These are phyloP conservation scores for Paramecium biaurelia DNA, from an alignment of 73 alveolate genomes.

Conservation along the genomic window DNA sequence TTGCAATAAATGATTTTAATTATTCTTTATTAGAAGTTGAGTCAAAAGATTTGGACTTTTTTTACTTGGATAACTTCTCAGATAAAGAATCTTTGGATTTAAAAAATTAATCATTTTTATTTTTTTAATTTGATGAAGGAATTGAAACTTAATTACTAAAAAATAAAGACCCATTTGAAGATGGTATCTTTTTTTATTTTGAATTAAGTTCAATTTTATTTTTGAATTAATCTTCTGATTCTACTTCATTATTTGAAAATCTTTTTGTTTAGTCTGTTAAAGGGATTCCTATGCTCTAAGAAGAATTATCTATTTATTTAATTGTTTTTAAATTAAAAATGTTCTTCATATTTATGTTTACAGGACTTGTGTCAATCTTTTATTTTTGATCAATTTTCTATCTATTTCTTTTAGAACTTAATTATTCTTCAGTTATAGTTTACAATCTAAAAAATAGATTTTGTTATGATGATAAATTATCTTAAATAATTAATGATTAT, in stretches of 20 bases:
- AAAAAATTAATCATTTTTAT: neutral
- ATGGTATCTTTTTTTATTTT: neutral
- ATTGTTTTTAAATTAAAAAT: neutral
- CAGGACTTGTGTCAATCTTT: neutral
- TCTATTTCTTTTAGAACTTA: conserved; percentile 28
- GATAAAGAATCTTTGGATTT: neutral
- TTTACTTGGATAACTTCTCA: neutral
- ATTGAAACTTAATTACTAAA: neutral
- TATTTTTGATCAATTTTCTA: neutral
- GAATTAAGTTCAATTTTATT: neutral
- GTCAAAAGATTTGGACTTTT: conserved; percentile 30
- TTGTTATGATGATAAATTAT: neutral
- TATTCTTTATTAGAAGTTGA: conserved; percentile 11
- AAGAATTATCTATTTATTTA: neutral
- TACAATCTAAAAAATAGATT: neutral
- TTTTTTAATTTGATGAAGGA: neutral
- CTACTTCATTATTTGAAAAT: neutral
- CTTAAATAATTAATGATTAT: neutral
- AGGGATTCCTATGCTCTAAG: neutral
- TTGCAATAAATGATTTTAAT: neutral
- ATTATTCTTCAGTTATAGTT: conserved; percentile 45
- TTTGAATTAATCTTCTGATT: neutral
- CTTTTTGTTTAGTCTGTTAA: neutral
- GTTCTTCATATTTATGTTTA: neutral
- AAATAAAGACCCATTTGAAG: neutral